Percentiles rank a stretch among this genome's conserved stretches.
These are phyloP conservation scores for Boletus holoroseus DNA, from an alignment of 1,284 basidiomycete species.

Conservation along the genomic window DNA sequence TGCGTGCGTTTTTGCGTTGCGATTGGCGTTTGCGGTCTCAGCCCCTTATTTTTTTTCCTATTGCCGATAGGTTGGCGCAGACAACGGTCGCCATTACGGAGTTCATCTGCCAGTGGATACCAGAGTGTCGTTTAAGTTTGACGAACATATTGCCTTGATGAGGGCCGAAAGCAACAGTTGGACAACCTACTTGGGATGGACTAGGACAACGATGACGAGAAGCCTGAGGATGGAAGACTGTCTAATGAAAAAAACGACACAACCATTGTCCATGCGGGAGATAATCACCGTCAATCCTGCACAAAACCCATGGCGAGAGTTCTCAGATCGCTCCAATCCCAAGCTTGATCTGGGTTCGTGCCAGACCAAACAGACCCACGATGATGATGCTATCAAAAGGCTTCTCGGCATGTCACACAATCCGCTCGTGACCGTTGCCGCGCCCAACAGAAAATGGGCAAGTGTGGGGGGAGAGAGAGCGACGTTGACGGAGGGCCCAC, in stretches of 20 bases:
- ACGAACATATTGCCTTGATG: constrained; percentile 8
- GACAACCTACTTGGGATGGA: constrained; percentile 6
- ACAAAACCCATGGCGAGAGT: background rate
- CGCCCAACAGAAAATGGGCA: constrained; percentile 1
- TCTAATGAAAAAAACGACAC: background rate
- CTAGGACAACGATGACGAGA: constrained; percentile 15
- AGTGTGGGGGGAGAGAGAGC: background rate
- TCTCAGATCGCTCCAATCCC: constrained; percentile 3
- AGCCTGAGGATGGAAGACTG: background rate
- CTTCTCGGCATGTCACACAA: constrained; percentile 3
- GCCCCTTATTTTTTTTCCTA: background rate
- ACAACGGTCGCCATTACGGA: constrained; percentile 12
- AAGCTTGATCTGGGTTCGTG: constrained; percentile 2
- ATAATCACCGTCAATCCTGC: constrained; percentile 28
- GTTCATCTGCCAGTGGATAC: constrained; percentile 9
- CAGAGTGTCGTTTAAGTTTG: constrained; percentile 16
- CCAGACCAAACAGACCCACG: background rate
- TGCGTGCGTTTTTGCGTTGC: constrained; percentile 2
- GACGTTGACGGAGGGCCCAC: constrained; percentile 9
- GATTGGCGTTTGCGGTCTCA: constrained; percentile 10
- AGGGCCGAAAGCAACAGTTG: constrained; percentile 3
- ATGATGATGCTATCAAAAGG: background rate
- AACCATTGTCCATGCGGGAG: constrained; percentile 13
- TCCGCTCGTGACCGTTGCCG: constrained; percentile 2
- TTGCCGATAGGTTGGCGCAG: constrained; percentile 6